Conservation (phyloP, 495 filamentous ascomycete species). For the Penicillium daleae region DNA sequence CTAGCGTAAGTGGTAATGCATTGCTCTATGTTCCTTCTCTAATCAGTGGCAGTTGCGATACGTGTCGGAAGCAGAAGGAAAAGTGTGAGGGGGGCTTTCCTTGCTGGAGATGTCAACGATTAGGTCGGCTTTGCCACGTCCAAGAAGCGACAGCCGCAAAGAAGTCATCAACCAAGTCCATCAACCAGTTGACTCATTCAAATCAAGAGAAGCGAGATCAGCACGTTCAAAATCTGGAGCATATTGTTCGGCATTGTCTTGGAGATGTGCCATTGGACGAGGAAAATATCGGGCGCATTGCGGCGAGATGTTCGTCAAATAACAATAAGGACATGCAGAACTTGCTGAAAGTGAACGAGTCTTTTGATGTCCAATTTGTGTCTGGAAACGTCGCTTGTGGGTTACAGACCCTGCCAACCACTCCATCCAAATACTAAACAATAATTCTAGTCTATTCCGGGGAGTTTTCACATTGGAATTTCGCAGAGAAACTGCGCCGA, state of each 20-base stretch:
- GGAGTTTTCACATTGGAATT: constrained; percentile 53
- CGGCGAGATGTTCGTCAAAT: constrained; percentile 12
- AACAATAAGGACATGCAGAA: constrained; percentile 8
- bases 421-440: background rate
- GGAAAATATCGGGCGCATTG: constrained; percentile 19
- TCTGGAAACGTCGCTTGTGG: constrained; percentile 48
- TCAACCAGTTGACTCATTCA: constrained; percentile 21
- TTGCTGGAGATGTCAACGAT: constrained; percentile 48
- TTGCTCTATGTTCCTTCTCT: background rate
- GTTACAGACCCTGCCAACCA: constrained; percentile 8
- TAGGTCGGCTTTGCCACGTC: constrained; percentile 49
- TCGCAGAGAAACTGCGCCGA: constrained; percentile 48
- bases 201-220: background rate
- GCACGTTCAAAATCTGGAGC: constrained; percentile 18
- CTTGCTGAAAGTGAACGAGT: constrained; percentile 19
- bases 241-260: constrained; percentile 25
- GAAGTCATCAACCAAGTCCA: constrained; percentile 28
- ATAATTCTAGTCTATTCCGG: constrained; percentile 48
- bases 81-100: constrained; percentile 53
- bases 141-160: constrained; percentile 34
- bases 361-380: constrained; percentile 45
- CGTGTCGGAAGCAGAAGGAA: constrained; percentile 48
- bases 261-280: constrained; percentile 24
- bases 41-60: constrained; percentile 38
- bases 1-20: constrained; percentile 10